Base-by-base conservation (phyloP, 2,329 filamentous ascomycete species). In the Chaetomium globosum region DNA sequence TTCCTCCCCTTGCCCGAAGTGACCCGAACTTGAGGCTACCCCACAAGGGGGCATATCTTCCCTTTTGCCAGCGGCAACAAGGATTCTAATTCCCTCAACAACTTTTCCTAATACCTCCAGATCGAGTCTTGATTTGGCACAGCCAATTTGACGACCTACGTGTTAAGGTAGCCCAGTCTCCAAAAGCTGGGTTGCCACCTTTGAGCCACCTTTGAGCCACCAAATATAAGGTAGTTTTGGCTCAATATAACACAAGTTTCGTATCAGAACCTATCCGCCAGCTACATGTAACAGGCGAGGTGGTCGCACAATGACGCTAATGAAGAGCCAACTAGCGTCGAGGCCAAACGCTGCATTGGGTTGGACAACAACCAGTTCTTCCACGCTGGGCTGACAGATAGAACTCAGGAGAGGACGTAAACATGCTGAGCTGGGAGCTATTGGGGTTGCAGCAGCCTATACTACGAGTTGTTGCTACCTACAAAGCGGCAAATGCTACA, bases 261-360 rank as follows among this genome's bases (percentile, higher is more conserved):
- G 58, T 62, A 2, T 13, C 65, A 1, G 63, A 63, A 36, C 57
- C 62, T 33, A 59, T 67, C 36, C 21, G 53, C n/a, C 31, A 65
- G 46, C 57, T 54, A 4, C 1, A 26, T 26, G 26, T 26, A 26
- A 4, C 33, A 4, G 33, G 51, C 12, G 49, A 31, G 23, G 56
- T 65, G 5, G 49, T 56, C 13, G 36, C 64, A 8, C 61, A 67
- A 33, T 67, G 53, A 54, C 62, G 65, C 23, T 67, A 55, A 62
- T 67, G 2, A 61, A 53, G 33, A 46, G 31, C 21, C 31, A 31
- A 21, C 6, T n/a, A n/a, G n/a, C n/a, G 10, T 46, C 55, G 30
- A 8, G 12, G 12, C 55, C 36, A 23, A 8, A 4, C 2, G 7
- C 12, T 4, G 13, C 12, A 46, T 61, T n/a, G 13, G 43, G 5